Percentiles rank a stretch among this genome's conserved stretches.
These are phyloP conservation scores for Pestalotiopsis sp. DNA, from an alignment of 2,329 filamentous ascomycete genomes.

Conservation along the genomic window DNA sequence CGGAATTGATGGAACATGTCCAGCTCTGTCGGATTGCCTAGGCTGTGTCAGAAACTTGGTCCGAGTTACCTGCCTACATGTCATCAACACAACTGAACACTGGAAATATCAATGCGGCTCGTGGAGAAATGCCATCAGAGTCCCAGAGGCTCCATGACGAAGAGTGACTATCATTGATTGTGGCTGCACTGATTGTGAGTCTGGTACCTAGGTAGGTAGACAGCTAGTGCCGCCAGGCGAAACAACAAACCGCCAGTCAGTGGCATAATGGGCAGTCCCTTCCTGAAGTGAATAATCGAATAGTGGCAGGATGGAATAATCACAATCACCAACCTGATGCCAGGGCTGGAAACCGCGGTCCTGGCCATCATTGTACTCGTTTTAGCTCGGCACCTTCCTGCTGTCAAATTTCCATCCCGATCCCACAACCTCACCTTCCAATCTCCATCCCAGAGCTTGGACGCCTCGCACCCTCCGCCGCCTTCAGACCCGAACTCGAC, in stretches of 20 bases:
- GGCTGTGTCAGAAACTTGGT: too few species aligned
- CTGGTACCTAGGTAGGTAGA: not conserved
- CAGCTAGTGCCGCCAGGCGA: not conserved
- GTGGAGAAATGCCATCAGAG: not conserved
- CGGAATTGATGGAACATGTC: too few species aligned
- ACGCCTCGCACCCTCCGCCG: not conserved
- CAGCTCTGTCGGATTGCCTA: too few species aligned
- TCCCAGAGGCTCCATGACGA: not conserved
- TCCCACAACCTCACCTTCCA: not conserved
- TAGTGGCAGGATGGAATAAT: not conserved
- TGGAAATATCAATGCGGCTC: too few species aligned
- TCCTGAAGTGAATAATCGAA: not conserved
- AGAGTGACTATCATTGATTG: not conserved
- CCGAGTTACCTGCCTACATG: too few species aligned
- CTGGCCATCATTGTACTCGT: not conserved
- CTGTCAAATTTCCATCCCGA: not conserved
- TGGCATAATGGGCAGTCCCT: not conserved
- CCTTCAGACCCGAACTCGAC: not conserved
- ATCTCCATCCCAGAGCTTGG: not conserved
- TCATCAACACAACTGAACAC: too few species aligned
- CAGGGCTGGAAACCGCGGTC: not conserved
- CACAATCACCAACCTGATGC: not conserved
- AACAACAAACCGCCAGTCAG: not conserved
- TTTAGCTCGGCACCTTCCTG: not conserved
- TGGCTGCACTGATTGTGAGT: not conserved